Evolutionary conservation across 2,329 filamentous ascomycete genomes (phyloP).

Genomic region (Ceratocystis eucalypticola): DNA sequence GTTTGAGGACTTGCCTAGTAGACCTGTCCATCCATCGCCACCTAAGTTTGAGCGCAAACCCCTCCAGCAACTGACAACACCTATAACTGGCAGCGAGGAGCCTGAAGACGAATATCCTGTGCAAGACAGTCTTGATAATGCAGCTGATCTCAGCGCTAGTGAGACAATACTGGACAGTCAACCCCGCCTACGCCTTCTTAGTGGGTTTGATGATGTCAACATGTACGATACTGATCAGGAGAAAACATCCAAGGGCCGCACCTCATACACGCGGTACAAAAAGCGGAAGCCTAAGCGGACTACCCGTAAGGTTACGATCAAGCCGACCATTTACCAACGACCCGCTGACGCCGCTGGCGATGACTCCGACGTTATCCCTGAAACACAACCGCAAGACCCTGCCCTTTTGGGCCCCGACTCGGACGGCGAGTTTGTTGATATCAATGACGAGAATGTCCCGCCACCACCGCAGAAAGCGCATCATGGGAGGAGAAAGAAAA

Average conservation of each 20-base stretch:
- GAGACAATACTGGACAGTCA: slow-evolving; percentile 34
- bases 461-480: background rate
- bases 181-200: slow-evolving; percentile 33
- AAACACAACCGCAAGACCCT: slow-evolving; percentile 26
- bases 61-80: background rate
- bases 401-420: background rate
- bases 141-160: background rate
- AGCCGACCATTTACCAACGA: slow-evolving; percentile 38
- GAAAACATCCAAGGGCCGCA: slow-evolving; percentile 39
- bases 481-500: slow-evolving; percentile 16
- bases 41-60: slow-evolving; percentile 20
- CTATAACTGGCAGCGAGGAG: slow-evolving; percentile 18
- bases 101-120: background rate
- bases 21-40: slow-evolving; percentile 11
- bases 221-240: slow-evolving; percentile 42
- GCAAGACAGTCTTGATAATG: too few species aligned
- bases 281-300: slow-evolving; percentile 76
- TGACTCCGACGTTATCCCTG: slow-evolving; percentile 30
- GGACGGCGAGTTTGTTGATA: slow-evolving; percentile 26
- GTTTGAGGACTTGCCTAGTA: slow-evolving; percentile 18
- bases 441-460: slow-evolving; percentile 17
- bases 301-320: slow-evolving; percentile 54
- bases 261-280: slow-evolving; percentile 54
- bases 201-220: slow-evolving; percentile 51
- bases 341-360: slow-evolving; percentile 28